Percentiles rank a stretch among this genome's conserved stretches.
Conservation (phyloP, 441 rosid genomes). For the Gossypium davidsonii region DNA sequence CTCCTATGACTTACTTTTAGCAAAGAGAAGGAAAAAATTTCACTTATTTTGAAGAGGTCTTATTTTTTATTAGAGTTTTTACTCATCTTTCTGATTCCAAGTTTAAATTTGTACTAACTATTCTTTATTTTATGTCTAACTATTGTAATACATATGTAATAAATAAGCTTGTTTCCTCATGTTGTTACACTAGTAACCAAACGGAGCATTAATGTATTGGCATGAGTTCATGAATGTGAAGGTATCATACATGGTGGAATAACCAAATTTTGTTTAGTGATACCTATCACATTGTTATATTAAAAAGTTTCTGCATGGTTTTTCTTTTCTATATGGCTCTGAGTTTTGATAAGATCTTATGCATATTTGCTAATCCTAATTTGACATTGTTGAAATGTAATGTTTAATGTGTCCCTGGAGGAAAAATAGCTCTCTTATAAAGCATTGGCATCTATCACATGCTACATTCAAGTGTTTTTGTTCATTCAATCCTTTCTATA, state of each 20-base stretch:
- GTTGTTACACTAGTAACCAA: no score
- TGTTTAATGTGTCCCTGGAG: background rate
- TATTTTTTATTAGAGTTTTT: no score
- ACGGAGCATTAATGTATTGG: background rate
- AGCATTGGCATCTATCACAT: slow-evolving; percentile 1
- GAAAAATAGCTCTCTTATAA: background rate
- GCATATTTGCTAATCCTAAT: background rate
- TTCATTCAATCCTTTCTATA: background rate
- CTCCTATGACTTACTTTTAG: no score
- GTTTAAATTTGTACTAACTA: no score
- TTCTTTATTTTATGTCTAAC: no score
- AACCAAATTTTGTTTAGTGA: background rate
- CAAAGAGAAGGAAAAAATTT: no score
- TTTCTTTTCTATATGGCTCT: background rate
- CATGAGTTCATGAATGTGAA: background rate
- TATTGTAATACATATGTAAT: no score
- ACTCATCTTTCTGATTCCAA: no score
- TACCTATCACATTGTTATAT: background rate
- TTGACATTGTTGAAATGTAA: background rate
- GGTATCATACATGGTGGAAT: background rate
- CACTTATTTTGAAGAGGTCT: no score
- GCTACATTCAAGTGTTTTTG: background rate
- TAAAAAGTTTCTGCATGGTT: background rate
- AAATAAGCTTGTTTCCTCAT: no score
- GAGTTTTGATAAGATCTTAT: background rate